A percentile compares a stretch with the other conserved stretches of the same genome.
phyloP scores from a whole-genome alignment of 352 stramenopile species.

The Pilasporangium apinafurcum region DNA sequence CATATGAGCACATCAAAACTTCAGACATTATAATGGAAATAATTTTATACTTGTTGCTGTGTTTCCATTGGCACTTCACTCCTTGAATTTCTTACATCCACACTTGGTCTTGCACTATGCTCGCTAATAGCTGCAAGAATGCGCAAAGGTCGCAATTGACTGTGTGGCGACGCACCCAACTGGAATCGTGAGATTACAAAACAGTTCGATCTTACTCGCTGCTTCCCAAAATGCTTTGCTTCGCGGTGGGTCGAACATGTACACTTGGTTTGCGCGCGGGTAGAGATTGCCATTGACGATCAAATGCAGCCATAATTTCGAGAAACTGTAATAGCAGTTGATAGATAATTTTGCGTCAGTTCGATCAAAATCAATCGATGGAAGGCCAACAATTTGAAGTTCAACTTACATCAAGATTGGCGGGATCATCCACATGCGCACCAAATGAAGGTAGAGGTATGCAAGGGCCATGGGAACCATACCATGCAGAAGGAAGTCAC shows the following conservation, averaged over 20 bases:
- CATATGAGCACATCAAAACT: too few species aligned
- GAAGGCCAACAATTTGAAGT: background rate
- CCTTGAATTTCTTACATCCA: too few species aligned
- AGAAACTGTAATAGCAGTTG: conserved; percentile 17
- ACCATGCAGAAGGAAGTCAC: conserved; percentile 38
- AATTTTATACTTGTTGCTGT: too few species aligned
- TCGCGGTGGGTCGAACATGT: conserved; percentile 35
- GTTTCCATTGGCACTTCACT: too few species aligned
- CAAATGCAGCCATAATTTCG: conserved; percentile 34
- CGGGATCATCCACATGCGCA: conserved; percentile 38
- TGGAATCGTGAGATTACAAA: conserved; percentile 32
- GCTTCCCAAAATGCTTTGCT: conserved; percentile 33
- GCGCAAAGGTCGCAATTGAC: too few species aligned
- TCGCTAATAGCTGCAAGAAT: too few species aligned
- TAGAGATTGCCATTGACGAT: conserved; percentile 30
- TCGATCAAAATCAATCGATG: background rate
- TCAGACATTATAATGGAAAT: too few species aligned
- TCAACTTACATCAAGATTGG: conserved; percentile 33
- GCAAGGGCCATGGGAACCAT: conserved; percentile 27
- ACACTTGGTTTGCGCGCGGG: conserved; percentile 27
- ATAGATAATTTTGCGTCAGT: background rate
- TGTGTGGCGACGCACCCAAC: conserved; percentile 28
- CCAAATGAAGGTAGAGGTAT: conserved; percentile 33
- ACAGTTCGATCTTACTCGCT: conserved; percentile 34
- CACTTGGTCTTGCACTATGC: too few species aligned